A percentile compares a stretch with the other conserved stretches of the same genome.
phyloP scores from a whole-genome alignment of 2,329 filamentous ascomycete species.

The Cyphellophora attinorum region DNA sequence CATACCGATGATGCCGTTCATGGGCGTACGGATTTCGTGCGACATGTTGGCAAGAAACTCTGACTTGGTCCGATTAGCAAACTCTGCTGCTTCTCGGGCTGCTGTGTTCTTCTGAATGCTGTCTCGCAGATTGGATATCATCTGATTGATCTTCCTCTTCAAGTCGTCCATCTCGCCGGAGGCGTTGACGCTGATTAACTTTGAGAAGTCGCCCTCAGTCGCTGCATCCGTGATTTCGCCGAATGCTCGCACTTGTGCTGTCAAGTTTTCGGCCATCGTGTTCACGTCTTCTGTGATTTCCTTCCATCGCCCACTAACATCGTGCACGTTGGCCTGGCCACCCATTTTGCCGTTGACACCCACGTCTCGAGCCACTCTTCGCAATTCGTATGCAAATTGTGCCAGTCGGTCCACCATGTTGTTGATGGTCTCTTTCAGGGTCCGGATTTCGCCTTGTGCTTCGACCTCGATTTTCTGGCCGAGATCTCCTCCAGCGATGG shows the following conservation, averaged over 20 bases:
- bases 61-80: constrained; percentile 96
- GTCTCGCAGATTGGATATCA: constrained; percentile 92
- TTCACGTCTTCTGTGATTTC: constrained; percentile 97
- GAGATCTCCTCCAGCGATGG: constrained; percentile 91
- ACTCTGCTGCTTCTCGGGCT: constrained; percentile 86
- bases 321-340: constrained; percentile 87
- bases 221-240: constrained; percentile 97
- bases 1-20: constrained; percentile 98
- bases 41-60: constrained; percentile 99
- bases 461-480: constrained; percentile 93
- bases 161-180: constrained; percentile 99
- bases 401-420: constrained; percentile 96
- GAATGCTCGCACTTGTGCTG: constrained; percentile 93
- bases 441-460: constrained; percentile 86
- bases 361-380: constrained; percentile 90
- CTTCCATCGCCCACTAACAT: constrained; percentile 90
- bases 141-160: constrained; percentile 98
- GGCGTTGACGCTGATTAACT: constrained; percentile 91
- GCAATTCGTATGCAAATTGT: constrained; percentile 92
- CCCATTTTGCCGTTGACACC: constrained; percentile 98
- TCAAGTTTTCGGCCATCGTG: constrained; percentile 79
- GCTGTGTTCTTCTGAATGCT: constrained; percentile 95
- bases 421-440: constrained; percentile 93
- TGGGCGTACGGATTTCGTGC: constrained; percentile 93
- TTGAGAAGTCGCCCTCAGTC: constrained; percentile 93